These are phyloP conservation scores for Ambrosia trifida DNA, from an alignment of 129 eudicot genomes.

Conservation along the genomic window DNA sequence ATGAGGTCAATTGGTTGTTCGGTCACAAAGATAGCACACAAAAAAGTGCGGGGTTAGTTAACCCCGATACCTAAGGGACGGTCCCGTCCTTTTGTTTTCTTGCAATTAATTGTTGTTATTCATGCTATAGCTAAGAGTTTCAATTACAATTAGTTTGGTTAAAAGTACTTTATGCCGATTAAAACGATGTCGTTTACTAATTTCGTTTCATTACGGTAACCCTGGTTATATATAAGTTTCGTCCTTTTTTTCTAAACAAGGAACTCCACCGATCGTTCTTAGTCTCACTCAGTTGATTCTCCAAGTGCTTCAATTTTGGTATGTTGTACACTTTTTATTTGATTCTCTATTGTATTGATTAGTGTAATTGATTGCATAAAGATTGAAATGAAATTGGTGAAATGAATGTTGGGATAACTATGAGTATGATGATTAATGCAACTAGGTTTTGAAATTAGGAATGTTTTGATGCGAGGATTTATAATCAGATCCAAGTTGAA, in stretches of 20 bases:
- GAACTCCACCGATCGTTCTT: neutral
- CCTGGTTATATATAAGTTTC: neutral
- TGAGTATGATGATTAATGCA: too few relatives aligned
- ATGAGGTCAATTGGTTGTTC: too few relatives aligned
- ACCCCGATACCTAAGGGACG: too few relatives aligned
- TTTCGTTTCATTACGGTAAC: neutral
- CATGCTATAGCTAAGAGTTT: too few relatives aligned
- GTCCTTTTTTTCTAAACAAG: neutral
- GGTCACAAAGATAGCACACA: too few relatives aligned
- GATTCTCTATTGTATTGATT: neutral
- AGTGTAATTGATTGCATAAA: neutral
- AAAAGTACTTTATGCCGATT: neutral
- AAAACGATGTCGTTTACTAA: neutral
- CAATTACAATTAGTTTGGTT: too few relatives aligned
- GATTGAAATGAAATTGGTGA: neutral
- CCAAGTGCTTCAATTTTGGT: neutral
- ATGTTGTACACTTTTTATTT: neutral
- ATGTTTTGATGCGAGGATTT: neutral
- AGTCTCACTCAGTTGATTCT: neutral
- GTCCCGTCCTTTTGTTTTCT: too few relatives aligned
- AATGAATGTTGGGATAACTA: neutral
- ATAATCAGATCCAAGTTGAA: neutral
- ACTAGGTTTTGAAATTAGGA: neutral
- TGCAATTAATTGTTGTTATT: too few relatives aligned
- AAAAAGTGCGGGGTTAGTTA: too few relatives aligned